phyloP scores from a whole-genome alignment of 306 rosid species.

The Lablab purpureus region DNA sequence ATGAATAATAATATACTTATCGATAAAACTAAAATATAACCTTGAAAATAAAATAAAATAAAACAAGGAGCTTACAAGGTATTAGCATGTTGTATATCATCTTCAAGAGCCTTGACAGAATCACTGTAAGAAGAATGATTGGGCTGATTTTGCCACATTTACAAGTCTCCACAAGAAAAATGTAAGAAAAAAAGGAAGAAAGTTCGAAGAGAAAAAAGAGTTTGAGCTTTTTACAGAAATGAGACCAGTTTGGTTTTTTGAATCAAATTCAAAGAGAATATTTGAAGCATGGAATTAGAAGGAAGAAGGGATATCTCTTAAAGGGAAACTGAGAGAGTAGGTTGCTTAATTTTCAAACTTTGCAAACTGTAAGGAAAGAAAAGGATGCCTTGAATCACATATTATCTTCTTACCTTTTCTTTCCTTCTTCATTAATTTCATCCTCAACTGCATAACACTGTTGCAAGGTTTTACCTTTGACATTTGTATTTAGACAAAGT shows the following conservation, averaged over 20 bases:
- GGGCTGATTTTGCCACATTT: slow-evolving; percentile 65
- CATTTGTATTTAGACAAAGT: neutral
- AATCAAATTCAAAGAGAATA: slow-evolving; percentile 4
- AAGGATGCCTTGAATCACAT: slow-evolving; percentile 60
- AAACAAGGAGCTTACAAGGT: slow-evolving; percentile 59
- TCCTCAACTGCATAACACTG: slow-evolving; percentile 29
- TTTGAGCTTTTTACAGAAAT: slow-evolving; percentile 22
- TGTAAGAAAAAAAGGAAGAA: slow-evolving; percentile 8
- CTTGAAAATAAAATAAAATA: neutral
- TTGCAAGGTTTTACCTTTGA: slow-evolving; percentile 1
- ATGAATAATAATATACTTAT: neutral
- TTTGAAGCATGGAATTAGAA: slow-evolving; percentile 1
- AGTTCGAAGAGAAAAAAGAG: slow-evolving; percentile 24
- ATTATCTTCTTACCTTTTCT: neutral
- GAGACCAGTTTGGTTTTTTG: neutral
- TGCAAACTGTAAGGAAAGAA: slow-evolving; percentile 60
- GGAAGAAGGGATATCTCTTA: slow-evolving; percentile 33
- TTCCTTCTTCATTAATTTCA: slow-evolving; percentile 37
- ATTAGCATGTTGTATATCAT: slow-evolving; percentile 75
- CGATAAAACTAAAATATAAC: neutral
- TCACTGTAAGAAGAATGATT: slow-evolving; percentile 55
- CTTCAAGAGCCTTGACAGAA: slow-evolving; percentile 75
- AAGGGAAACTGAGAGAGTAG: slow-evolving; percentile 19
- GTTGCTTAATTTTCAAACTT: slow-evolving; percentile 62
- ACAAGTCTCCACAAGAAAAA: slow-evolving; percentile 7